Percentiles rank a stretch among this genome's conserved stretches.
Evolutionary conservation across 163 green algal genomes (phyloP).

Genomic region (Scenedesmus sp.): DNA sequence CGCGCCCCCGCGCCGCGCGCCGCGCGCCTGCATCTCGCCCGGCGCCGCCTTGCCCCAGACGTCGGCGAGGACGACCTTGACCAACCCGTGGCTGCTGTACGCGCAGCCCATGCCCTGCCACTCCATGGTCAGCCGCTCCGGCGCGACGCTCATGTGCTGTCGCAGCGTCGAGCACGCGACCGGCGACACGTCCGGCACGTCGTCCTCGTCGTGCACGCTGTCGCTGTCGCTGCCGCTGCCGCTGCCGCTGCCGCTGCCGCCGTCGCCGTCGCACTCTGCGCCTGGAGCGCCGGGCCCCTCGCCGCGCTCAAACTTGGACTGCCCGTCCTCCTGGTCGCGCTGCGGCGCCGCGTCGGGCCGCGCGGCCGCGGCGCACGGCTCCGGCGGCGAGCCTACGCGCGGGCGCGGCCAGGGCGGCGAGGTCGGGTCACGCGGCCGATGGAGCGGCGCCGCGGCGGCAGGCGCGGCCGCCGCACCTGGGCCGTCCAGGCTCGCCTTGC

Average conservation of each 20-base stretch:
- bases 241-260: no score
- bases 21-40: conserved; percentile 44
- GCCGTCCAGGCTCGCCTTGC: no score
- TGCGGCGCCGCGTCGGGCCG: background rate
- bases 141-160: background rate
- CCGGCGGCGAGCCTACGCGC: no score
- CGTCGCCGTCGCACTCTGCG: no score
- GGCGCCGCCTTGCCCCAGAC: conserved; percentile 34
- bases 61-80: conserved; percentile 34
- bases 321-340: background rate
- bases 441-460: background rate
- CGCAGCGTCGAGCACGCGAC: background rate
- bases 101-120: conserved; percentile 57
- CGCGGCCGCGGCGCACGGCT: no score
- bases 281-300: no score
- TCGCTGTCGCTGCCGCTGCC: background rate
- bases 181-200: background rate
- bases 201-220: background rate
- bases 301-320: background rate
- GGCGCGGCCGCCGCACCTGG: conserved; percentile 4
- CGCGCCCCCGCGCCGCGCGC: no score
- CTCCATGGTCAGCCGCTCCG: conserved; percentile 42
- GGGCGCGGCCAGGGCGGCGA: no score
- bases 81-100: conserved; percentile 34
- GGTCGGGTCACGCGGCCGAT: background rate